Base-by-base conservation (phyloP, 73 alveolate genomes). In the Paramecium primaurelia region DNA sequence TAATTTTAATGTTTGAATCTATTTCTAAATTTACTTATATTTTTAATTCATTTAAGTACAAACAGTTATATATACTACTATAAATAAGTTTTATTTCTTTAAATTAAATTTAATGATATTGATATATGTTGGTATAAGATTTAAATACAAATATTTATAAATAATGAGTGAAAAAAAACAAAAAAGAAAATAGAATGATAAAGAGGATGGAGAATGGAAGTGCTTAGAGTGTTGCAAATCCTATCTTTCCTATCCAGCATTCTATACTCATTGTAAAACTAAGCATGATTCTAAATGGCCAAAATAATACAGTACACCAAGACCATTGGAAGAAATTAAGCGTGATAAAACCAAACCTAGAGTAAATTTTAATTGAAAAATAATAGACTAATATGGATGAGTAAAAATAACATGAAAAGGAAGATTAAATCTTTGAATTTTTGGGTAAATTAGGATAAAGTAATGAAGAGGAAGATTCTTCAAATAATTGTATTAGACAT, bases 201-300 rank as follows among this genome's bases (percentile, higher is more conserved):
- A 80, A 49, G 91, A 80, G 45, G 91, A 80, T 47, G 91, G 91
- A 80, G 91, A 80, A 80, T 80, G 91, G 91, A 80, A 80, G n/a
- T 80, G 91, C 16, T 75, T 75, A 38, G 91, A 80, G 49, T 80
- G 91, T 47, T 26, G 75, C 9, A 98, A 98, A 93, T 96, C 93
- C 58, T 98, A 98, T 93, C 95, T 98, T 47, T 92, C 98, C 1
- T 98, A 98, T 89, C 99, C 99, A 1, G 99, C 99, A 1, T 95
- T 98, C 80, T 98, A 98, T 92, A 98, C 99, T 26, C 99, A 98
- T 86, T 97, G 96, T 45, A 98, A 96, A 92, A 95, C 98, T 1
- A 98, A 98, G 92, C 99, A 98, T 92, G 94, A 95, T 96, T 80
- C 91, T 26, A 80, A 80, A 14, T 80, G 91, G 91, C 91, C 91